Percentiles rank a stretch among this genome's conserved stretches.
phyloP scores from a whole-genome alignment of 495 filamentous ascomycete genomes.

The Jackrogersella minutella region DNA sequence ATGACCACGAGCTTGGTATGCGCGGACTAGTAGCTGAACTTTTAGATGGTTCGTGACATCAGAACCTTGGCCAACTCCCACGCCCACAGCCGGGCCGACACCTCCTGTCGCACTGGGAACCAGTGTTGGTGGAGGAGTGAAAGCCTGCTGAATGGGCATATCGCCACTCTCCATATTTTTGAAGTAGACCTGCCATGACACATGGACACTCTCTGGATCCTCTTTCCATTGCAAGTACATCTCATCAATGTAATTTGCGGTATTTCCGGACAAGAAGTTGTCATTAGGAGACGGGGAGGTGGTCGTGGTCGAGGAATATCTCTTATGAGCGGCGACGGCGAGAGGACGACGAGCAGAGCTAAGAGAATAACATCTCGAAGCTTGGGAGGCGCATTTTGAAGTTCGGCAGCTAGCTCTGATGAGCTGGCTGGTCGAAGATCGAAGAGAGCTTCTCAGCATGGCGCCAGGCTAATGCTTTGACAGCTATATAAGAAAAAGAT shows the following conservation, averaged over 20 bases:
- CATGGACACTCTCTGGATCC: slow-evolving; percentile 90
- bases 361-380: slow-evolving; percentile 50
- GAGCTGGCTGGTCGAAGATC: slow-evolving; percentile 60
- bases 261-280: slow-evolving; percentile 92
- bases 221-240: slow-evolving; percentile 99
- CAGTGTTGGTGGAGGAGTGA: slow-evolving; percentile 92
- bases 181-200: slow-evolving; percentile 99
- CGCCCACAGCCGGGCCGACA: slow-evolving; percentile 75
- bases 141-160: slow-evolving; percentile 96
- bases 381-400: slow-evolving; percentile 57
- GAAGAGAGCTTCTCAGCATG: slow-evolving; percentile 63
- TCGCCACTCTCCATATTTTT: slow-evolving; percentile 97
- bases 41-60: slow-evolving; percentile 97
- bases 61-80: slow-evolving; percentile 72
- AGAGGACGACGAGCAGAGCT: slow-evolving; percentile 58
- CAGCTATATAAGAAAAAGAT: slow-evolving; percentile 31
- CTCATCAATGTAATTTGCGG: slow-evolving; percentile 98
- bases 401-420: slow-evolving; percentile 58
- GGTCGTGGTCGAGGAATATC: slow-evolving; percentile 56
- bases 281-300: slow-evolving; percentile 73
- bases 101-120: slow-evolving; percentile 81
- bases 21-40: slow-evolving; percentile 94
- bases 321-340: slow-evolving; percentile 57
- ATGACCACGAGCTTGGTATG: slow-evolving; percentile 97
- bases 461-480: slow-evolving; percentile 46